phyloP scores from a whole-genome alignment of 768 basidiomycete species.

The Russula sp. region DNA sequence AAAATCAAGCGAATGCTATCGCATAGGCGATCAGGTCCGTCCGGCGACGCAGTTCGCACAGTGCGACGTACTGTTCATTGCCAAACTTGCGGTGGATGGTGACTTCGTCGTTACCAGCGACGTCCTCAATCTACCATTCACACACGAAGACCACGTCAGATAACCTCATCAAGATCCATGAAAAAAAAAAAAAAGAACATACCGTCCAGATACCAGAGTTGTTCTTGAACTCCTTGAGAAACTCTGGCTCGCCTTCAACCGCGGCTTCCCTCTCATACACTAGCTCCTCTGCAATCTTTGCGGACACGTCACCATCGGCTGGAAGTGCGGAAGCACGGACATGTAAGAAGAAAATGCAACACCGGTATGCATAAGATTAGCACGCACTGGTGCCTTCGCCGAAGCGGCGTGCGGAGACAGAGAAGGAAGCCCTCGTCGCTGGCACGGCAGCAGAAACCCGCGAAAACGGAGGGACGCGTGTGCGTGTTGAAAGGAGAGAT shows the following conservation, averaged over 20 bases:
- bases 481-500: slow-evolving; percentile 24
- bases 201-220: slow-evolving; percentile 76
- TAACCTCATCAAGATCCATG: background rate
- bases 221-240: slow-evolving; percentile 66
- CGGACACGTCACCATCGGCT: slow-evolving; percentile 72
- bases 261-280: slow-evolving; percentile 72
- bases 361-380: background rate
- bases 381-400: slow-evolving; percentile 44
- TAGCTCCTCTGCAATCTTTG: slow-evolving; percentile 77
- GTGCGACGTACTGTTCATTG: slow-evolving; percentile 69
- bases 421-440: slow-evolving; percentile 37
- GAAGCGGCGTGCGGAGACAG: slow-evolving; percentile 34
- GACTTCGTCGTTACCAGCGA: slow-evolving; percentile 73
- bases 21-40: background rate
- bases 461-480: slow-evolving; percentile 27
- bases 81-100: slow-evolving; percentile 78
- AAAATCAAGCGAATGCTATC: slow-evolving; percentile 82
- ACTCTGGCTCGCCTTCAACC: slow-evolving; percentile 54
- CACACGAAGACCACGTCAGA: background rate
- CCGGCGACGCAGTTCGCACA: too few species aligned
- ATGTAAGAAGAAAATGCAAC: background rate
- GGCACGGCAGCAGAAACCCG: slow-evolving; percentile 15
- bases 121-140: slow-evolving; percentile 57
- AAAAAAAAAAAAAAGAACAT: slow-evolving; percentile 26
- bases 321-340: background rate